Evolutionary conservation across 169 alveolate genomes (phyloP).

Genomic region (Cardiosporidium cionae): DNA sequence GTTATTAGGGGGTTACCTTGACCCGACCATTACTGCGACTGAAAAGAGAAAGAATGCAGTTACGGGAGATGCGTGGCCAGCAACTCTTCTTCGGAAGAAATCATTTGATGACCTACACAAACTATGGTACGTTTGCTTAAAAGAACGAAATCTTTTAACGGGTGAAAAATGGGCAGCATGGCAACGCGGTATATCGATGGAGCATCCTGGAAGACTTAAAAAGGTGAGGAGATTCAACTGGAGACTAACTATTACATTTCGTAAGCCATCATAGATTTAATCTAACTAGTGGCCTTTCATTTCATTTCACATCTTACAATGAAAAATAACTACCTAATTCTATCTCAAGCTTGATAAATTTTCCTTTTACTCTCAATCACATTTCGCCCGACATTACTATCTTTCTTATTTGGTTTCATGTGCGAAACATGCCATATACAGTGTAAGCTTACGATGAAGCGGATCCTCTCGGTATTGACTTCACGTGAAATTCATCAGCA

Average conservation of each 20-base stretch:
- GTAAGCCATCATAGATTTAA: no score
- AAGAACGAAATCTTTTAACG: slow-evolving; percentile 63
- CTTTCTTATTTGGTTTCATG: no score
- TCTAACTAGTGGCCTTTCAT: no score
- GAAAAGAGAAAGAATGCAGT: slow-evolving; percentile 48
- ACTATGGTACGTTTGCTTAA: slow-evolving; percentile 62
- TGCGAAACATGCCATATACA: no score
- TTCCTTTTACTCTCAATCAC: no score
- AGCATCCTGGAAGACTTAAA: slow-evolving; percentile 64
- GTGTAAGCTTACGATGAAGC: slow-evolving; percentile 64
- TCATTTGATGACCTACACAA: slow-evolving; percentile 69
- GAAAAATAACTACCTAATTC: no score
- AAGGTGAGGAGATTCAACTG: slow-evolving; percentile 41
- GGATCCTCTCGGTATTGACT: slow-evolving; percentile 66
- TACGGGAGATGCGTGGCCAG: slow-evolving; percentile 77
- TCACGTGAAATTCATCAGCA: slow-evolving; percentile 72
- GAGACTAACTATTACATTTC: not conserved
- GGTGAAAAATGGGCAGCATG: slow-evolving; percentile 66
- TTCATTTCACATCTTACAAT: no score
- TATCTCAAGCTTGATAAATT: no score
- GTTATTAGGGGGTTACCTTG: slow-evolving; percentile 58
- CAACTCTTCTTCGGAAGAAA: slow-evolving; percentile 57
- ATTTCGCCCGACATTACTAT: no score
- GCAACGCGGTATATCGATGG: slow-evolving; percentile 49
- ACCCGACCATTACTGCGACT: slow-evolving; percentile 47